Evolutionary conservation across 257 asterid genomes (phyloP).

Genomic region (Solanum chmielewskii): DNA sequence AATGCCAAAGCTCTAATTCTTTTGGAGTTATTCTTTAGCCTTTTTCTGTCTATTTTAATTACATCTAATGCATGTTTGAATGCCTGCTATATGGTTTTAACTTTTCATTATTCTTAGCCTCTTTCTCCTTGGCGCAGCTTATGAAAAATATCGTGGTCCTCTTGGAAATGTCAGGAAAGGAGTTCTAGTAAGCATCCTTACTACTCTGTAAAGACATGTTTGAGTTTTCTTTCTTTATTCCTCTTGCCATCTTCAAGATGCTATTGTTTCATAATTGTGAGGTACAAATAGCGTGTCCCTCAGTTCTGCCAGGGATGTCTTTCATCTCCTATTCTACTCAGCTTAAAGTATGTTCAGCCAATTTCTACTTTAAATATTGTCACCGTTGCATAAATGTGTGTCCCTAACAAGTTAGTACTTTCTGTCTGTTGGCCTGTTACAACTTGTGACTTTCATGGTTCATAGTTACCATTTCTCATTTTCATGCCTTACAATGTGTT

Average conservation of each 20-base stretch:
- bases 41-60: not conserved
- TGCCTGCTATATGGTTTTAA: not conserved
- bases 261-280: not conserved
- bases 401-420: not conserved
- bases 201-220: not conserved
- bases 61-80: not conserved
- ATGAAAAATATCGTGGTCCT: conserved; percentile 88
- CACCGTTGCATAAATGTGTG: not conserved
- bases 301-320: not conserved
- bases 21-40: not conserved
- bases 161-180: conserved; percentile 99
- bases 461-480: not conserved
- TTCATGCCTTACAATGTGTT: not conserved
- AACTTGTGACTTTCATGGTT: not conserved
- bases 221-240: not conserved
- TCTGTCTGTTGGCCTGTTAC: not conserved
- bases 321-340: not conserved
- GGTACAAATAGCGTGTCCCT: not conserved
- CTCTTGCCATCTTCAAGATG: not conserved
- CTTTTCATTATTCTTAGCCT: not conserved
- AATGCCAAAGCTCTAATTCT: not conserved
- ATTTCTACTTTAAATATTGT: not conserved
- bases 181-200: conserved; percentile 49
- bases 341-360: not conserved
- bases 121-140: conserved; percentile 32